A percentile compares a stretch with the other conserved stretches of the same genome.
phyloP scores from a whole-genome alignment of 345 rosid species.

The Gossypium anomalum region DNA sequence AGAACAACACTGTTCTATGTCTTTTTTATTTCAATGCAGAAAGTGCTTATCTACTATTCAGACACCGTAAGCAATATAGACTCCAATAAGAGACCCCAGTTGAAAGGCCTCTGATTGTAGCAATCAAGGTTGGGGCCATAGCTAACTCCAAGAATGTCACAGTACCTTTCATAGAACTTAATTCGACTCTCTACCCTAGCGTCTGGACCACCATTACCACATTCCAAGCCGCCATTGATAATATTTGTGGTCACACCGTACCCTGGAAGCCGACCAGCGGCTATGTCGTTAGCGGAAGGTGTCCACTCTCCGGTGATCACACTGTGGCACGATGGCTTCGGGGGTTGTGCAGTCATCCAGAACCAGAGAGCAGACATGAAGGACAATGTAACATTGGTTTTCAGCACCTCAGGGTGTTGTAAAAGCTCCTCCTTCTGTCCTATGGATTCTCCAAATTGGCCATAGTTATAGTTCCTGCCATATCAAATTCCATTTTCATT shows the following conservation, averaged over 20 bases:
- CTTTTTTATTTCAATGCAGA: not conserved
- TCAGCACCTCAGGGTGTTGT: conserved; percentile 50
- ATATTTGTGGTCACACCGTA: conserved; percentile 54
- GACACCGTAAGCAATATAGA: not conserved
- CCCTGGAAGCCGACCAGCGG: conserved; percentile 41
- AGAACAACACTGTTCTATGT: too few relatives aligned
- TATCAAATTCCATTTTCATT: too few relatives aligned
- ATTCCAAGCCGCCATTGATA: conserved; percentile 58
- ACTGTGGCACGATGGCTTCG: conserved; percentile 59
- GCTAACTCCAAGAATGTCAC: conserved; percentile 33
- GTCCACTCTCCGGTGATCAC: conserved; percentile 44
- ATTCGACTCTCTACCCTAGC: conserved; percentile 37
- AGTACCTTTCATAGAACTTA: conserved; percentile 55
- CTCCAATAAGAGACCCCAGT: not conserved
- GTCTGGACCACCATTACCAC: conserved; percentile 37
- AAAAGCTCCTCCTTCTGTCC: conserved; percentile 45
- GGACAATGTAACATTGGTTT: conserved; percentile 36
- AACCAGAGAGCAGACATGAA: conserved; percentile 69
- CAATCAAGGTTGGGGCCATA: conserved; percentile 56
- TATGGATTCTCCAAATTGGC: conserved; percentile 45
- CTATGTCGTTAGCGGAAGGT: conserved; percentile 17
- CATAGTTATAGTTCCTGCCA: conserved; percentile 62
- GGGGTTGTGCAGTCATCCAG: conserved; percentile 61
- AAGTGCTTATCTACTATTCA: not conserved
- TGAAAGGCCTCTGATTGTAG: conserved; percentile 39